These are phyloP conservation scores for Dalbergia cultrata DNA, from an alignment of 306 rosid genomes.

Conservation along the genomic window DNA sequence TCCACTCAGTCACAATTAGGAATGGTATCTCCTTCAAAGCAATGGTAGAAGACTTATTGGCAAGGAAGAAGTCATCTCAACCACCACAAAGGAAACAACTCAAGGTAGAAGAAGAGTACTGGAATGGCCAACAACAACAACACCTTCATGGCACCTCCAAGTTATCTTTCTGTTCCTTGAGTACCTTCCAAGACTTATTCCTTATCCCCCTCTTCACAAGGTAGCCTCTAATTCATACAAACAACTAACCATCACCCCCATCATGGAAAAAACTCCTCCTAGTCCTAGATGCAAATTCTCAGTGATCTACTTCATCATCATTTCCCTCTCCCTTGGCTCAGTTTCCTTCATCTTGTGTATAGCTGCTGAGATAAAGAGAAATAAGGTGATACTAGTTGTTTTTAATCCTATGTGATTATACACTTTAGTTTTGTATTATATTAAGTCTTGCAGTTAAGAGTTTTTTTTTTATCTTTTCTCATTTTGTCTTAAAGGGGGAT, in stretches of 20 bases:
- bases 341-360: conserved; percentile 67
- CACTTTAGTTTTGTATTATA: neutral
- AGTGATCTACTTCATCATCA: conserved; percentile 38
- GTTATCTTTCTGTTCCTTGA: conserved; percentile 49
- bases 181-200: conserved; percentile 48
- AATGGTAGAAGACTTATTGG: conserved; percentile 45
- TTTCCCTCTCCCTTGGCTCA: conserved; percentile 63
- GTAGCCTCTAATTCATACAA: conserved; percentile 32
- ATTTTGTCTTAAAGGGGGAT: neutral
- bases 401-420: neutral
- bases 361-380: conserved; percentile 66
- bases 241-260: conserved; percentile 15
- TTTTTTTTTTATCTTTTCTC: neutral
- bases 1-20: conserved; percentile 20
- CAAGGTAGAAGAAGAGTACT: neutral
- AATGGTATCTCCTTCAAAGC: conserved; percentile 57
- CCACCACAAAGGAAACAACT: conserved; percentile 36
- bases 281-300: conserved; percentile 40
- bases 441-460: neutral
- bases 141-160: neutral
- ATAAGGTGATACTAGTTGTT: conserved; percentile 49
- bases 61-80: conserved; percentile 40
- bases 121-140: neutral
- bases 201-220: neutral
- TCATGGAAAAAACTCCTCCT: conserved; percentile 55